Evolutionary conservation across 169 alveolate species (phyloP).

Genomic region (Plasmodium knowlesi): DNA sequence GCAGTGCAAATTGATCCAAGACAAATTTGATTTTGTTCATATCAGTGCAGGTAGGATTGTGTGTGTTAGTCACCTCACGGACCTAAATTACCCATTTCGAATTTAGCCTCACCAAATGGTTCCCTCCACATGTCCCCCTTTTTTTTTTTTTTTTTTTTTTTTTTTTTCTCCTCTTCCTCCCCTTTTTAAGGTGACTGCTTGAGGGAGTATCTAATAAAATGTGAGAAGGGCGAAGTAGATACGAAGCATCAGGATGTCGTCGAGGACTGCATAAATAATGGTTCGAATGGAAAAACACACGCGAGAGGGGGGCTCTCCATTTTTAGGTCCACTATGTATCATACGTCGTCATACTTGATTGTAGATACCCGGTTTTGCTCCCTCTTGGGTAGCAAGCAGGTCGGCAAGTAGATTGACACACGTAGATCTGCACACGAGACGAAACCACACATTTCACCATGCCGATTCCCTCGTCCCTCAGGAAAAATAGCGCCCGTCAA

Average conservation of each 20-base stretch:
- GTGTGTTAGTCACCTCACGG: neutral
- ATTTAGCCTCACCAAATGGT: neutral
- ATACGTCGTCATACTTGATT: no score
- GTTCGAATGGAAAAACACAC: conserved; percentile 79
- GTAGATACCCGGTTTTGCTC: conserved; percentile 74
- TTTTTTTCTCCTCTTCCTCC: neutral
- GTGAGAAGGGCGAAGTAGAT: conserved; percentile 54
- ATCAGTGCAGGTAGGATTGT: conserved; percentile 91
- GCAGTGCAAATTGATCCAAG: conserved; percentile 82
- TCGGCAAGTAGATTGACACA: no score
- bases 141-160: neutral
- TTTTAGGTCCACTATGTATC: no score
- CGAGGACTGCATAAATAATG: conserved; percentile 75
- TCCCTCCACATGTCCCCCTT: neutral
- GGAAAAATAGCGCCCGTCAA: conserved; percentile 95
- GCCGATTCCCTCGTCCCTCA: neutral
- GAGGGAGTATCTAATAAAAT: conserved; percentile 79
- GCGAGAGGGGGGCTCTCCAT: conserved; percentile 69
- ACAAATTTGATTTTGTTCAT: conserved; percentile 88
- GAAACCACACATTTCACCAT: neutral
- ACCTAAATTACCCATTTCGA: neutral
- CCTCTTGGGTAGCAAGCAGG: no score
- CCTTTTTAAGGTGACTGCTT: conserved; percentile 81
- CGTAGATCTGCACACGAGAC: neutral
- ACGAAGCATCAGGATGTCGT: conserved; percentile 39